Percentiles rank a stretch among this genome's conserved stretches.
Conservation (phyloP, 352 stramenopile species). For the Saprolegnia diclina region DNA sequence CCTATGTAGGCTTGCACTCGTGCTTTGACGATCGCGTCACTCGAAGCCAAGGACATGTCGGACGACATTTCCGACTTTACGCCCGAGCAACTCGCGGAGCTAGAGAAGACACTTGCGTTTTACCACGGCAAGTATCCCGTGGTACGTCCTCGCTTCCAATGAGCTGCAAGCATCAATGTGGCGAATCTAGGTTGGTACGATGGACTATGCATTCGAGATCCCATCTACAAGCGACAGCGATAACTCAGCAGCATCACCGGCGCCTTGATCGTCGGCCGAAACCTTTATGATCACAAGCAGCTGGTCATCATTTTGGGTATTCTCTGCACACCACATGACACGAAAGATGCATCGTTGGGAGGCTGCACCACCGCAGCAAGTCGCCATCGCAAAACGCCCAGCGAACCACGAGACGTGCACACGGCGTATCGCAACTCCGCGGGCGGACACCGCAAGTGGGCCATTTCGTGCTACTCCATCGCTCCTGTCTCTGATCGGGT, state of each 20-base stretch:
- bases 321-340: too few species aligned
- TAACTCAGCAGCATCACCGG: neutral
- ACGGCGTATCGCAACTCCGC: too few species aligned
- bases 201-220: neutral
- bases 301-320: too few species aligned
- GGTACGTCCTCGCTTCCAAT: slow-evolving; percentile 36
- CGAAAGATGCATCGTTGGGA: too few species aligned
- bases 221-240: neutral
- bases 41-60: slow-evolving; percentile 65
- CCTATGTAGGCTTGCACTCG: slow-evolving; percentile 57
- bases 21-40: slow-evolving; percentile 57
- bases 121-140: slow-evolving; percentile 84
- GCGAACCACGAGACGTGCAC: too few species aligned
- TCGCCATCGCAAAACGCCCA: too few species aligned
- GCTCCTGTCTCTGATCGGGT: too few species aligned
- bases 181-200: neutral
- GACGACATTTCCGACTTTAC: slow-evolving; percentile 66
- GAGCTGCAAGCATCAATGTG: neutral
- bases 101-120: slow-evolving; percentile 63
- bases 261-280: too few species aligned
- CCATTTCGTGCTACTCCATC: too few species aligned
- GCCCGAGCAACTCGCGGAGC: slow-evolving; percentile 50
- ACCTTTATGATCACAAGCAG: too few species aligned
- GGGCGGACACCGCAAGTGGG: too few species aligned
- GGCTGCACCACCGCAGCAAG: too few species aligned